These are phyloP conservation scores for Moesziomyces parantarcticus DNA, from an alignment of 1,284 basidiomycete genomes.

Conservation along the genomic window DNA sequence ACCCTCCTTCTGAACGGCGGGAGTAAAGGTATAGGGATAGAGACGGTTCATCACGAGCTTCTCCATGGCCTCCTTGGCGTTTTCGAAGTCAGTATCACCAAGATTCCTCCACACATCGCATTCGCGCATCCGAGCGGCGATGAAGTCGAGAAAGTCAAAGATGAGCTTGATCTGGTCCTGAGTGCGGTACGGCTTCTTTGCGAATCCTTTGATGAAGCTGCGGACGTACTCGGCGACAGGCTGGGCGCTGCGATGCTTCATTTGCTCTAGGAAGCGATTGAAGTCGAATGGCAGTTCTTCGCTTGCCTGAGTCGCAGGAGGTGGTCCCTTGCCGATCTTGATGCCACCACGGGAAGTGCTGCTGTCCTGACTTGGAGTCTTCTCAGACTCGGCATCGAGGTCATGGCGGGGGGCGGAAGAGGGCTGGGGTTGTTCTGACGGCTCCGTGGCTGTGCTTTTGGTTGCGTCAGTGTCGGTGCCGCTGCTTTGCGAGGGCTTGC, in stretches of 20 bases:
- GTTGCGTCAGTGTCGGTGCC: background rate
- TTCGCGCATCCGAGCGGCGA: conserved; percentile 62
- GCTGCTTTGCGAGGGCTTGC: background rate
- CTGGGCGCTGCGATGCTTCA: conserved; percentile 63
- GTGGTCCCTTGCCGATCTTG: conserved; percentile 58
- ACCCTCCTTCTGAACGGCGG: conserved; percentile 63
- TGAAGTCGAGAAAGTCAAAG: conserved; percentile 67
- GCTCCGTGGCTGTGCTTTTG: background rate
- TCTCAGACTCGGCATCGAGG: background rate
- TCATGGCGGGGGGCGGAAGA: background rate
- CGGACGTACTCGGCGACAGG: conserved; percentile 66
- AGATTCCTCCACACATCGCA: conserved; percentile 58
- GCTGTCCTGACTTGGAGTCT: background rate
- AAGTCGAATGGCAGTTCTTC: conserved; percentile 66
- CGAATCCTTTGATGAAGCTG: conserved; percentile 66
- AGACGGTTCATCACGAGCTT: conserved; percentile 98
- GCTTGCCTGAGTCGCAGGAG: conserved; percentile 46
- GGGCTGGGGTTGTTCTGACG: background rate
- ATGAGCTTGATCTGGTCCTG: conserved; percentile 67
- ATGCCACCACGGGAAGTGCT: conserved; percentile 24
- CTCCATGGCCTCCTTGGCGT: conserved; percentile 98
- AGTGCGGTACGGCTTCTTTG: conserved; percentile 65
- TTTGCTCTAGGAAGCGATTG: conserved; percentile 67
- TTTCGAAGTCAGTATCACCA: conserved; percentile 87
- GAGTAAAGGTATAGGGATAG: conserved; percentile 72